phyloP scores from a whole-genome alignment of 768 basidiomycete genomes.

The Mycena venus region DNA sequence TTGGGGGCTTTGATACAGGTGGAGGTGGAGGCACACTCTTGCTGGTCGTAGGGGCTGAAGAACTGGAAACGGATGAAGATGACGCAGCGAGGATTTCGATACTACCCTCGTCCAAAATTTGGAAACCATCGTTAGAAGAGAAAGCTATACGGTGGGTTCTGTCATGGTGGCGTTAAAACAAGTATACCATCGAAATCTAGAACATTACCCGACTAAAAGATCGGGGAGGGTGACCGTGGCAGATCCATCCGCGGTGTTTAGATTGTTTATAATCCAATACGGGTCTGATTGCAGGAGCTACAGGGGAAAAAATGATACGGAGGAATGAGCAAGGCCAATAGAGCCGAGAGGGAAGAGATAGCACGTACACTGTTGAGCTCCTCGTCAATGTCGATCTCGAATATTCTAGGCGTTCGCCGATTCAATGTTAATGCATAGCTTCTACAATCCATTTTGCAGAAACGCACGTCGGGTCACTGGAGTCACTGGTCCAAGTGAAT shows the following conservation, averaged over 20 bases:
- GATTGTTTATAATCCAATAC: neutral
- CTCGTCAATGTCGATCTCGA: neutral
- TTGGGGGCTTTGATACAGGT: neutral
- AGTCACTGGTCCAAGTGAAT: no score
- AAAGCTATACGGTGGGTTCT: slow-evolving; percentile 18
- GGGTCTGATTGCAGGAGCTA: neutral
- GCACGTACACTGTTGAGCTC: neutral
- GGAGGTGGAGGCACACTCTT: neutral
- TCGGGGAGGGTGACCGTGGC: neutral
- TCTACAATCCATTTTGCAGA: no score
- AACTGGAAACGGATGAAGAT: no score
- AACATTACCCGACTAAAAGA: neutral
- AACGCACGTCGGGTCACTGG: no score
- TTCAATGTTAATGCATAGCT: neutral
- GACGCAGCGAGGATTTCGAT: neutral
- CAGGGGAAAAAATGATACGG: neutral
- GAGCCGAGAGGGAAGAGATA: neutral
- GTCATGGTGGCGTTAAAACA: neutral
- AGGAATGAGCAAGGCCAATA: neutral
- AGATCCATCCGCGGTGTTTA: neutral
- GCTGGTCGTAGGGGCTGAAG: no score
- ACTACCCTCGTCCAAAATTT: neutral
- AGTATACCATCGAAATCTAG: neutral
- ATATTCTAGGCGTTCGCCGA: neutral
- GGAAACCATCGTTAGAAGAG: neutral